Base-by-base conservation (phyloP, 2,329 filamentous ascomycete genomes). In the Microdochium trichocladiopsis region DNA sequence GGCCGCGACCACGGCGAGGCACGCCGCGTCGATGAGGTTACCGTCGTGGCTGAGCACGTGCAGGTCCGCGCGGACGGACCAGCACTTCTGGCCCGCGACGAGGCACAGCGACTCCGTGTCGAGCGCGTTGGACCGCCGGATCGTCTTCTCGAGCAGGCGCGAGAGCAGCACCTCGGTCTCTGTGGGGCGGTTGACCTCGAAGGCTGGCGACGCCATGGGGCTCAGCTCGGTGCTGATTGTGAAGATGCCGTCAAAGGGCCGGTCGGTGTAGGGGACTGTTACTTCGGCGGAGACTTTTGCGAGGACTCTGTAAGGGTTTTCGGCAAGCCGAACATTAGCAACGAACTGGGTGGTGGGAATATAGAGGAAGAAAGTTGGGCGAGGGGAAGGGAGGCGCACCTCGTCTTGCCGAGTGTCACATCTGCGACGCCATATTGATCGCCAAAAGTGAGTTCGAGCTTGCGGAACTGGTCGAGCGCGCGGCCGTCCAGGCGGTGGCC, bases 101-200 rank as follows among this genome's bases (percentile, higher is more conserved):
- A 99, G 89, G 69, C 94, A 99, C 47, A 99, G 80, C 3, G 92
- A 96, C 71, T 99, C 94, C 31, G 92, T 96, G 68, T 97, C 93
- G 41, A 99, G 82, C 6, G 94, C 93, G 60, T 88, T 88, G 1
- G 92, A 96, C 55, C 94, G 86, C 43, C 94, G 91, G 55, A 97
- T 84, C 9, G 94, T 93, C 72, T 96, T 96, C 69, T 99, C 94
- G 21, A 99, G 84, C 43, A 94, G 81, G 31, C 93, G 86, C 10
- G 92, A 91, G 25, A 97, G 83, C 43, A 96, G 80, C 2, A 92
- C 79, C 72, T 97, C 94, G 52, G 87, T 81, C 61, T 95, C 88
- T 56, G 87, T 92, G 48, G 88, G 87, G 51, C 90, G 82, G 68
- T 88, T 90, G 60, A 88, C 82, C 69, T 96, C 92, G 71, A 95